phyloP scores from a whole-genome alignment of 371 early-diverging fungal genomes.

The Mortierella polycephala region DNA sequence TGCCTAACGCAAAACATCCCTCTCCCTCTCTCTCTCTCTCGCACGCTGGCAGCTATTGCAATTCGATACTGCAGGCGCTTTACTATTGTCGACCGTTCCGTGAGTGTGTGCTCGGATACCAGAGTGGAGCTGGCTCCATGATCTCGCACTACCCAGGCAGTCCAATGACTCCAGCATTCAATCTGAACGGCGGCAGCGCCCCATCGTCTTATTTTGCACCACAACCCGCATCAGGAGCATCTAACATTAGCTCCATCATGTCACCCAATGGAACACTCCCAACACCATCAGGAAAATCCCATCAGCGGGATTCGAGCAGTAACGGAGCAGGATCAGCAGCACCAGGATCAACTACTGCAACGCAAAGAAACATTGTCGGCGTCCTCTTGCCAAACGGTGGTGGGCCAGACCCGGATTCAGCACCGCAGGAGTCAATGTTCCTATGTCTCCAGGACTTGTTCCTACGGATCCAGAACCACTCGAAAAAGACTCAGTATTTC shows the following conservation, averaged over 20 bases:
- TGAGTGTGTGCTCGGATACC: constrained; percentile 86
- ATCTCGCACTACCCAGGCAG: constrained; percentile 52
- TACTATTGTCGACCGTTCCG: constrained; percentile 96
- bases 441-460: constrained; percentile 90
- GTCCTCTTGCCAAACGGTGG: constrained; percentile 54
- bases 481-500: constrained; percentile 85
- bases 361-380: constrained; percentile 41
- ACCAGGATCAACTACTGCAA: constrained; percentile 8
- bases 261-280: constrained; percentile 19
- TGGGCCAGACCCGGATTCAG: constrained; percentile 60
- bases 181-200: constrained; percentile 26
- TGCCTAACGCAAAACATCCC: not conserved
- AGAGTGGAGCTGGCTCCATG: constrained; percentile 57
- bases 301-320: constrained; percentile 33
- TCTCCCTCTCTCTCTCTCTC: constrained; percentile 16
- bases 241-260: constrained; percentile 13
- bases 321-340: constrained; percentile 16
- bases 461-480: constrained; percentile 81
- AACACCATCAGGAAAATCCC: constrained; percentile 19
- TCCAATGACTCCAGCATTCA: constrained; percentile 36
- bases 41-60: constrained; percentile 80
- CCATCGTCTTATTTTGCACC: constrained; percentile 51
- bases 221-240: constrained; percentile 38
- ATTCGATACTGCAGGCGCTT: constrained; percentile 95
- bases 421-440: constrained; percentile 85